Conservation (phyloP, 2,329 filamentous ascomycete genomes). For the Sporothrix protearum region DNA sequence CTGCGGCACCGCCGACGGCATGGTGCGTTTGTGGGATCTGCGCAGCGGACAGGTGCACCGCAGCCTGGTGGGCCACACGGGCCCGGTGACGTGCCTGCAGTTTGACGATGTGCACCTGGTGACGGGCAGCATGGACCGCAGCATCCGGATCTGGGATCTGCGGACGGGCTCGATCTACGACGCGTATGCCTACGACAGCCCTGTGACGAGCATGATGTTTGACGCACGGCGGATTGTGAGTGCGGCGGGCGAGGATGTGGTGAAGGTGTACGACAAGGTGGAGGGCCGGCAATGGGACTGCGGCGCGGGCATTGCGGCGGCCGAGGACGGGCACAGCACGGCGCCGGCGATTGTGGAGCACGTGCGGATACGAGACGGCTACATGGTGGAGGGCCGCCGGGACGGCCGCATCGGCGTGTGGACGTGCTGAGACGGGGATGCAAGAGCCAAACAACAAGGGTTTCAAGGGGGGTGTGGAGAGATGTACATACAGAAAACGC, state of each 20-base stretch:
- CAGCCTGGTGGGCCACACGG: conserved; percentile 92
- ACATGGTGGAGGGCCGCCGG: conserved; percentile 82
- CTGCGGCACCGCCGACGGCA: conserved; percentile 93
- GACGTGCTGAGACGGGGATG: conserved; percentile 56
- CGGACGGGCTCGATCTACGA: conserved; percentile 93
- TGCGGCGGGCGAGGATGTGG: conserved; percentile 86
- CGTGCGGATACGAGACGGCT: conserved; percentile 89
- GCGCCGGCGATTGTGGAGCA: conserved; percentile 68
- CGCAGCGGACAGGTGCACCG: conserved; percentile 95
- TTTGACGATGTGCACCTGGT: conserved; percentile 96
- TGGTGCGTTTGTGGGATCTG: conserved; percentile 96
- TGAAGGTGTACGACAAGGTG: conserved; percentile 97
- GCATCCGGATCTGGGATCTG: conserved; percentile 98
- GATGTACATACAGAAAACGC: neutral
- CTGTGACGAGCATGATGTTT: conserved; percentile 96
- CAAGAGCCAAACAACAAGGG: neutral
- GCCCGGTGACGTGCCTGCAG: conserved; percentile 87
- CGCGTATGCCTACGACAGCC: conserved; percentile 89
- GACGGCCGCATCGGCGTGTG: conserved; percentile 89
- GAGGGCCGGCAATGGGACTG: conserved; percentile 97
- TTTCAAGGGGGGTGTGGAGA: neutral
- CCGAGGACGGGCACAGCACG: conserved; percentile 60
- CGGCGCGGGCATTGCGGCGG: conserved; percentile 72
- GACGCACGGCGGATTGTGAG: conserved; percentile 84
- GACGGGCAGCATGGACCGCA: conserved; percentile 87